Percentiles rank a stretch among this genome's conserved stretches.
Evolutionary conservation across 2,329 filamentous ascomycete species (phyloP).

Genomic region (Saccharata proteae): DNA sequence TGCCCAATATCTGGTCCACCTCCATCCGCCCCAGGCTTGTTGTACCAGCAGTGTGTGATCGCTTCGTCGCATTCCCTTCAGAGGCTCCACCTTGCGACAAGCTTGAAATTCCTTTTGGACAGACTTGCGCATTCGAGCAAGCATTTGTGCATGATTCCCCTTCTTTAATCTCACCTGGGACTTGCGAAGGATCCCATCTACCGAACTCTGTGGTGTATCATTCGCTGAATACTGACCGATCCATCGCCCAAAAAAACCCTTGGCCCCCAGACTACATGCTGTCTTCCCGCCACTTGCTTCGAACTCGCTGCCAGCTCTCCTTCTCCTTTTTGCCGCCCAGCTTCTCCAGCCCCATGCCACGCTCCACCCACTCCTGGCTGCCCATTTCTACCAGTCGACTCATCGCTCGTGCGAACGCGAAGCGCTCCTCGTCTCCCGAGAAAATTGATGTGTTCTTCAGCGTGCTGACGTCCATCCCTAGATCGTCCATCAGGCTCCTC

Average conservation of each 20-base stretch:
- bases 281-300: constrained; percentile 50
- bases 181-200: too few relatives aligned
- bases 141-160: too few relatives aligned
- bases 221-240: too few relatives aligned
- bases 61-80: too few relatives aligned
- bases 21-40: too few relatives aligned
- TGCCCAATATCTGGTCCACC: too few relatives aligned
- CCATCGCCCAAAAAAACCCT: constrained; percentile 3
- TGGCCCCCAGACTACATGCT: constrained; percentile 7
- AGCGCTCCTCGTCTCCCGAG: constrained; percentile 87
- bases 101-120: too few relatives aligned
- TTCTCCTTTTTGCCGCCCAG: constrained; percentile 53
- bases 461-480: constrained; percentile 72
- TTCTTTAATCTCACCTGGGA: too few relatives aligned
- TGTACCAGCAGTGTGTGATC: too few relatives aligned
- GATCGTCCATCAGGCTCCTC: constrained; percentile 73
- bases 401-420: constrained; percentile 85
- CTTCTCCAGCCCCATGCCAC: constrained; percentile 53
- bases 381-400: constrained; percentile 86
- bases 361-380: constrained; percentile 85
- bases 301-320: constrained; percentile 53
- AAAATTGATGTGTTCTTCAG: constrained; percentile 82
- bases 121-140: too few relatives aligned
- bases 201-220: too few relatives aligned
- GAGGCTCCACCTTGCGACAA: too few relatives aligned